Conservation (phyloP, 306 rosid genomes). For the Pyrus betulifolia region DNA sequence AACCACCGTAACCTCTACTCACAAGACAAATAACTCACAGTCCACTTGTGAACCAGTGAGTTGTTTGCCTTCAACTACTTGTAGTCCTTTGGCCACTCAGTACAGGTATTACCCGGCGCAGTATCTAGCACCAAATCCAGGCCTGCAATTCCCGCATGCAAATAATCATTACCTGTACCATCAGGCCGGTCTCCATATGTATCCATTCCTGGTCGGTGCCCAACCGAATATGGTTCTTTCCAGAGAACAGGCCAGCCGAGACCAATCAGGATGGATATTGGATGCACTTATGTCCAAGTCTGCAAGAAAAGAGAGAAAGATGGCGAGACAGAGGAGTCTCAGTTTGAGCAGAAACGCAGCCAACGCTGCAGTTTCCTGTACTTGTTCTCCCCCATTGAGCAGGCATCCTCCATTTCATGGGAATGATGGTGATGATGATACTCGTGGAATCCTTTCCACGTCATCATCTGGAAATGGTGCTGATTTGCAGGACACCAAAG, state of each 20-base stretch:
- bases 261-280: not conserved
- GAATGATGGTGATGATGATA: not conserved
- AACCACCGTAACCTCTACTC: not conserved
- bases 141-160: not conserved
- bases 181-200: not conserved
- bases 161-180: not conserved
- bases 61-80: not conserved
- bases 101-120: not conserved
- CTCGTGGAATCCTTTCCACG: not conserved
- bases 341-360: slow-evolving; percentile 1
- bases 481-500: not conserved
- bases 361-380: not conserved
- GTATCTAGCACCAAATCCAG: slow-evolving; percentile 1
- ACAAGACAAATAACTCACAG: not conserved
- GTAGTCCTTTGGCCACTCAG: not conserved
- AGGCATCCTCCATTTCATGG: not conserved
- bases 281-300: slow-evolving; percentile 24
- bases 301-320: slow-evolving; percentile 32
- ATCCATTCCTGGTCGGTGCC: not conserved
- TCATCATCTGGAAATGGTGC: not conserved
- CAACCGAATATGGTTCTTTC: not conserved
- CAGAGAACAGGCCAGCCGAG: slow-evolving; percentile 3
- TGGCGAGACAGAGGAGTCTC: slow-evolving; percentile 38
- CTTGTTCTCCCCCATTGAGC: not conserved
- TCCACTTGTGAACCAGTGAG: not conserved